These are phyloP conservation scores for Ophiostoma triangulosporum DNA, from an alignment of 2,329 filamentous ascomycete species.

Conservation along the genomic window DNA sequence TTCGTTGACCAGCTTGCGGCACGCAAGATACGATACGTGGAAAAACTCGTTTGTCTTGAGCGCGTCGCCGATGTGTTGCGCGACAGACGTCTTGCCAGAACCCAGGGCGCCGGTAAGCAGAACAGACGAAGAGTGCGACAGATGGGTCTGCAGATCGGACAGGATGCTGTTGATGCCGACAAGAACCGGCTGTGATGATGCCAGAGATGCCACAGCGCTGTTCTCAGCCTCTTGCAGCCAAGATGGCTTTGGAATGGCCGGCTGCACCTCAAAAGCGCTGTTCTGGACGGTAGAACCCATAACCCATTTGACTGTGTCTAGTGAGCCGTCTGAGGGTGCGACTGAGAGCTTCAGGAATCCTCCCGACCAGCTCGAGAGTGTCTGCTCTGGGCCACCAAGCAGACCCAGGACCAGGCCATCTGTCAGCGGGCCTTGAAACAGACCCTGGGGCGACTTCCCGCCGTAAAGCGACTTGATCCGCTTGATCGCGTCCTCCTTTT, in stretches of 20 bases:
- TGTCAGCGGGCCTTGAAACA: constrained; percentile 75
- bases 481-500: constrained; percentile 63
- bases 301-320: constrained; percentile 50
- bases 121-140: constrained; percentile 78
- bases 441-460: constrained; percentile 38
- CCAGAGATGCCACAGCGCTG: constrained; percentile 28
- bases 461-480: constrained; percentile 61
- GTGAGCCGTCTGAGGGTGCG: constrained; percentile 11
- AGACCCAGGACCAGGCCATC: constrained; percentile 68
- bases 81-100: constrained; percentile 75
- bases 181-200: constrained; percentile 36
- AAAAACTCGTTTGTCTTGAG: constrained; percentile 63
- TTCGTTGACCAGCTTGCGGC: constrained; percentile 75
- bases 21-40: constrained; percentile 75
- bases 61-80: constrained; percentile 59
- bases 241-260: constrained; percentile 52
- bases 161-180: constrained; percentile 77
- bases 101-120: constrained; percentile 80
- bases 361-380: constrained; percentile 52
- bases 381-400: constrained; percentile 35
- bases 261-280: constrained; percentile 60
- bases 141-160: constrained; percentile 56
- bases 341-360: constrained; percentile 66
- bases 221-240: constrained; percentile 28
- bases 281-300: constrained; percentile 59